phyloP scores from a whole-genome alignment of 257 asterid genomes.

The Oldenlandia corymbosa region DNA sequence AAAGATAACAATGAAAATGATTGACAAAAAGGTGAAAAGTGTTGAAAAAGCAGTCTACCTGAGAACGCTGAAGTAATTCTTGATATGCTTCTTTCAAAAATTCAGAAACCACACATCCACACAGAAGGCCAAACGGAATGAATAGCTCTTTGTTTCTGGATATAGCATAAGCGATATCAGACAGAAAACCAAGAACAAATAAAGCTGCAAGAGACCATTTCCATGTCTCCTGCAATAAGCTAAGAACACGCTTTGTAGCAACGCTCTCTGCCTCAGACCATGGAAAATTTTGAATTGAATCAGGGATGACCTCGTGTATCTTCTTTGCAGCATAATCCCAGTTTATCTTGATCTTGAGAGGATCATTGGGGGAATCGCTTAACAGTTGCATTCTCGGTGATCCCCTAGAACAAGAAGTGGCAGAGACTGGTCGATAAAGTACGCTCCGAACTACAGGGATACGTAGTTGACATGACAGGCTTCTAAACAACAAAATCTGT shows the following conservation, averaged over 20 bases:
- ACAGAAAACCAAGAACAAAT: slow-evolving; percentile 30
- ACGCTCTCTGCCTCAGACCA: slow-evolving; percentile 49
- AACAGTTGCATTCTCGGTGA: slow-evolving; percentile 30
- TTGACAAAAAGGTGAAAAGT: not conserved
- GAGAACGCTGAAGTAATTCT: slow-evolving; percentile 27
- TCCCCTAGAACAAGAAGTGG: slow-evolving; percentile 28
- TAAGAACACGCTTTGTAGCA: slow-evolving; percentile 31
- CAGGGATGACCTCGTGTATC: slow-evolving; percentile 36
- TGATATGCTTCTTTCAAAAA: slow-evolving; percentile 41
- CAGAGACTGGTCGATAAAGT: slow-evolving; percentile 23
- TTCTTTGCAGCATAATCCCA: slow-evolving; percentile 28
- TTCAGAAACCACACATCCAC: slow-evolving; percentile 38
- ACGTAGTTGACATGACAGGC: slow-evolving; percentile 15
- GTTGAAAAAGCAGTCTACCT: slow-evolving; percentile 29
- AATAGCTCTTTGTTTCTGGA: slow-evolving; percentile 53
- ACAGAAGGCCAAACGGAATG: slow-evolving; percentile 53
- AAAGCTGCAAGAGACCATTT: slow-evolving; percentile 48
- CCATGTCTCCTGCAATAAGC: slow-evolving; percentile 38
- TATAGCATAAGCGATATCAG: slow-evolving; percentile 41
- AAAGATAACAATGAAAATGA: not conserved
- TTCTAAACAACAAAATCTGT: slow-evolving; percentile 32
- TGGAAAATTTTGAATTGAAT: slow-evolving; percentile 42
- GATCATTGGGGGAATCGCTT: slow-evolving; percentile 28
- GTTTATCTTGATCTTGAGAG: slow-evolving; percentile 25
- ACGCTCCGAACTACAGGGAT: slow-evolving; percentile 13